Base-by-base conservation (phyloP, 2,329 filamentous ascomycete species). In the Fusarium sp. region DNA sequence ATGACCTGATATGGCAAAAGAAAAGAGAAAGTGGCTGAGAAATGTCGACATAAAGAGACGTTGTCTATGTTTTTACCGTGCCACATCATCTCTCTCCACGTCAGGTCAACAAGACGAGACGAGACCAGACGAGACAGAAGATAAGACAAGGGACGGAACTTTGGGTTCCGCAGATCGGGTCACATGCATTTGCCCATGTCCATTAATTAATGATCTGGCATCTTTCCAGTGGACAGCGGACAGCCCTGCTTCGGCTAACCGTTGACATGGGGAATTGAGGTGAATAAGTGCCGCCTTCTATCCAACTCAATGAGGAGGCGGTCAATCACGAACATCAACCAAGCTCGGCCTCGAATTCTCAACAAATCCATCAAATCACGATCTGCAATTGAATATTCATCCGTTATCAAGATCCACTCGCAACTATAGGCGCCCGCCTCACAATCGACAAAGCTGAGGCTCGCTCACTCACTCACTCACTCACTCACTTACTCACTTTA, bases 111-210 rank as follows among this genome's bases (percentile, higher is more conserved):
- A 49, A 51, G 20, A 14, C 17, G 15, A 57, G 26, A 39, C 37
- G 44, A 51, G 20, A 14, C 17, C 10, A 57, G 26, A 39, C 37
- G 44, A 51, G 20, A 14, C 28, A 26, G 54, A 32, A 39, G 7
- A 32, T 39, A 43, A 56, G 45, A 41, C 41, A 62, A 62, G 33
- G 47, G 47, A 53, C 47, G 24, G 49, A 37, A 49, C 28, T 20
- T 55, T 47, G 51, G 51, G 55, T 62, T 70, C 54, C 62, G 65
- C 63, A 68, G 62, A 73, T 73, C 52, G 59, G 55, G 71, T 73
- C 71, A 74, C 71, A 74, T 74, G 71, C 71, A 74, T 71, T 62
- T 59, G 59, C 56, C 61, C 55, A 61, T 71, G 64, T 41, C 33
- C 30, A 30, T 37, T 50, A 45, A 41, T 40, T 64, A 59, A 58